Evolutionary conservation across 441 rosid genomes (phyloP).

Genomic region (Eutrema salsugineum): DNA sequence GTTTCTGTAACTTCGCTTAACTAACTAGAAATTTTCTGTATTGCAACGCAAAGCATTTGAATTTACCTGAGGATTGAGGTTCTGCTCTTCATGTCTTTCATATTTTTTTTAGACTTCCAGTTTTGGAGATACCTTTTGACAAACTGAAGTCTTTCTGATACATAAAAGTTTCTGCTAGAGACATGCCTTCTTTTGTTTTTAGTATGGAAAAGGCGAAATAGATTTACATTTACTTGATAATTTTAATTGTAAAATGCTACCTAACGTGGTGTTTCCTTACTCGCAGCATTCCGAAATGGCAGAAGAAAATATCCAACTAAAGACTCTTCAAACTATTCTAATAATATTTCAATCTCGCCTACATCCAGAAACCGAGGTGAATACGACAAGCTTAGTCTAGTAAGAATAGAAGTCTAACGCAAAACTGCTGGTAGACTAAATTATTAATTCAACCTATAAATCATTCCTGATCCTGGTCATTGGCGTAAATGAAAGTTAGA

Average conservation of each 20-base stretch:
- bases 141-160: not conserved
- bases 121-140: not conserved
- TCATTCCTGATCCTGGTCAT: not conserved
- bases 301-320: constrained; percentile 90
- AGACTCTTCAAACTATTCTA: constrained; percentile 89
- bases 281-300: constrained; percentile 95
- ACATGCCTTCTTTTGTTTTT: not conserved
- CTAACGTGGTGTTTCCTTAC: constrained; percentile 23
- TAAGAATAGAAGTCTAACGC: constrained; percentile 3
- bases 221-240: constrained; percentile 1
- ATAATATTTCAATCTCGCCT: constrained; percentile 89
- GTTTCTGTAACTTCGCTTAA: not conserved
- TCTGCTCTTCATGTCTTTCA: not conserved
- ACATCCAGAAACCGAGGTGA: constrained; percentile 91
- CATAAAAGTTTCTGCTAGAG: not conserved
- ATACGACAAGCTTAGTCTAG: constrained; percentile 23
- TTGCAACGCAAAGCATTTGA: not conserved
- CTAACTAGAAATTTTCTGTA: not conserved
- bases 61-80: not conserved
- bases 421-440: not conserved
- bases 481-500: not conserved
- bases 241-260: constrained; percentile 1
- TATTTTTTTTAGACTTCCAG: not conserved
- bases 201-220: not conserved
- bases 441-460: not conserved